A percentile compares a stretch with the other conserved stretches of the same genome.
Evolutionary conservation across 257 asterid genomes (phyloP).

Genomic region (Solanum lignicaule): DNA sequence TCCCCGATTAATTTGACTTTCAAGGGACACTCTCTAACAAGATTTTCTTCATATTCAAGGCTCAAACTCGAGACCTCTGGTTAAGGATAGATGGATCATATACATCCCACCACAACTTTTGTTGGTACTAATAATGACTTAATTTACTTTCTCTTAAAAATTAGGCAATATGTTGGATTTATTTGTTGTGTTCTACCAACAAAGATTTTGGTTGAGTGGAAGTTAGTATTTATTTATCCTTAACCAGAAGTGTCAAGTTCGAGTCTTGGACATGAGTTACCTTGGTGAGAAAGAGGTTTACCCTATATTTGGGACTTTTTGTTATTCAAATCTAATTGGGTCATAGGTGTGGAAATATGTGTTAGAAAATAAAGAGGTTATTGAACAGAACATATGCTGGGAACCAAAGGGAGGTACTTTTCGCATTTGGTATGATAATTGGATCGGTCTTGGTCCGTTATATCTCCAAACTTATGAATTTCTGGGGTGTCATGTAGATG

Average conservation of each 20-base stretch:
- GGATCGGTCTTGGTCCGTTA: too few relatives aligned
- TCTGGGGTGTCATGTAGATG: too few relatives aligned
- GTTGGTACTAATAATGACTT: background rate
- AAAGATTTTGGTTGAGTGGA: background rate
- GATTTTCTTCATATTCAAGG: background rate
- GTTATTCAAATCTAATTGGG: background rate
- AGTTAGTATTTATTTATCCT: background rate
- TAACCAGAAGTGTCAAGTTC: background rate
- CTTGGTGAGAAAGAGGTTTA: background rate
- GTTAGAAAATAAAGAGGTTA: too few relatives aligned
- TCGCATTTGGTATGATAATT: too few relatives aligned
- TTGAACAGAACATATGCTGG: too few relatives aligned
- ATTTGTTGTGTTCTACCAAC: background rate
- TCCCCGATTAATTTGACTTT: background rate
- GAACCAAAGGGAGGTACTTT: too few relatives aligned
- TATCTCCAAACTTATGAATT: too few relatives aligned
- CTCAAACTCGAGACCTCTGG: background rate
- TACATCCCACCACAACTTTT: background rate
- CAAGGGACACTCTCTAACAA: background rate
- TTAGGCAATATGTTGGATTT: background rate
- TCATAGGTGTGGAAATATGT: background rate
- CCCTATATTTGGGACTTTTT: background rate
- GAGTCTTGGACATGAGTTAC: background rate
- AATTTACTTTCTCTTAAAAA: background rate
- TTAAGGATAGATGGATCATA: too few relatives aligned